These are phyloP conservation scores for Wickerhamomyces tratensis DNA, from an alignment of 805 yeast genomes.

Conservation along the genomic window DNA sequence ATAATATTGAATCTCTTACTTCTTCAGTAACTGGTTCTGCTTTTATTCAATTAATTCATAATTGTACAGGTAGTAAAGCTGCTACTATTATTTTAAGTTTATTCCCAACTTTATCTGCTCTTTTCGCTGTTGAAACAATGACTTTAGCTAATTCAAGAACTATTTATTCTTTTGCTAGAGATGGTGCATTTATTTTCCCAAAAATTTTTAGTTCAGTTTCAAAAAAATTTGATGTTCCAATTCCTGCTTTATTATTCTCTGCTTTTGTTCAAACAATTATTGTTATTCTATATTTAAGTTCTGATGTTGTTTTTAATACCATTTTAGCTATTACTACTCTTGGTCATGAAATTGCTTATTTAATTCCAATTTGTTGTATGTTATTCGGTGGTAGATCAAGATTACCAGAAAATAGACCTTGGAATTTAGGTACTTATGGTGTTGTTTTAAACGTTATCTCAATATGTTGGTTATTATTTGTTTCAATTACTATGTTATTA, in stretches of 20 bases:
- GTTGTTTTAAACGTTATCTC: conserved; percentile 11
- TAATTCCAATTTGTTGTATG: conserved; percentile 21
- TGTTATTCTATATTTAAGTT: conserved; percentile 20
- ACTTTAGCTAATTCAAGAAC: conserved; percentile 24
- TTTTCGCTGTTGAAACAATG: conserved; percentile 19
- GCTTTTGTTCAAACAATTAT: conserved; percentile 16
- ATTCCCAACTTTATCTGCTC: conserved; percentile 15
- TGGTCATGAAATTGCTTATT: conserved; percentile 22
- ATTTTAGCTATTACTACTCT: conserved; percentile 22
- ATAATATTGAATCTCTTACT: conserved; percentile 8
- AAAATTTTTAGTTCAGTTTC: conserved; percentile 18
- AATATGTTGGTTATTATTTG: conserved; percentile 13
- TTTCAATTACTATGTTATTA: conserved; percentile 16
- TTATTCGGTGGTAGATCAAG: conserved; percentile 15
- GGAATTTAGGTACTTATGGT: conserved; percentile 17
- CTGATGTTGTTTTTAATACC: conserved; percentile 23
- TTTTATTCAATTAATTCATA: conserved; percentile 14
- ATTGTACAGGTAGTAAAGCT: conserved; percentile 19
- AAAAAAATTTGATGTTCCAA: conserved; percentile 18
- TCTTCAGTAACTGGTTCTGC: conserved; percentile 17
- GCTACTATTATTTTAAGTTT: conserved; percentile 18
- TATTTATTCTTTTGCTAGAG: conserved; percentile 25
- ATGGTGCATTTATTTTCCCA: conserved; percentile 25
- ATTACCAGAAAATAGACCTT: conserved; percentile 13
- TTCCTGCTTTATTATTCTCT: conserved; percentile 18